Evolutionary conservation across 2,329 filamentous ascomycete genomes (phyloP), one percentile per base, ranked within the genome.

Genomic region (Pseudocercospora vitis): DNA sequence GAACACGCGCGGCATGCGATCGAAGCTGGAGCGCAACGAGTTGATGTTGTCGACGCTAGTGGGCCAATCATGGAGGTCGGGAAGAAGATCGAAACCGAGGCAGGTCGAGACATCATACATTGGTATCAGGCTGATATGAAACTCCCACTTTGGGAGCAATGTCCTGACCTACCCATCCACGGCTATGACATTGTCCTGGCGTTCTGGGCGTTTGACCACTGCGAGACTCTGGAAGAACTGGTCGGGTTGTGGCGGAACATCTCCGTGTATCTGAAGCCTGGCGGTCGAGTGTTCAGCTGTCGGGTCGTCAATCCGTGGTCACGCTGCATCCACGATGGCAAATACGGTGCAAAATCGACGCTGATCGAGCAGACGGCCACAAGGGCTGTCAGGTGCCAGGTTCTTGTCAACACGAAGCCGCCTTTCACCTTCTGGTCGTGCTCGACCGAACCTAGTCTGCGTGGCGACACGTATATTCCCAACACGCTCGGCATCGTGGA

Each of bases 161-260:
- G 58, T 4, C 47, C 55, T 5, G 23, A 48, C 26, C 37, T 59
- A 7, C 50, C 50, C 2, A 29, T 37, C 9, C 48, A 45, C 7
- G 45, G 55, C n/a, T 62, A 62, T 29, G 59, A 62, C 48, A 18
- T 62, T 9, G 53, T 62, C 11, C 50, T 62, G 33, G 54, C 51
- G 8, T 53, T 53, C 7, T 62, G 57, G 53, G 19, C 51, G 7
- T 62, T 59, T 16, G 59, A 58, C 12, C 51, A 57, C 29, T 52
- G 50, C 16, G 51, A 42, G 19, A 52, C 51, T 3, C 50, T 53
- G 28, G 31, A 53, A 3, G 51, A 58, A 11, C 42, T 52, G 9
- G 39, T 50, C n/a, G 49, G 39, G 4, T 53, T 53, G n/a, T 62
- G 55, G 51, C 54, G 40, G 16, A 60, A 62, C 29, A 39, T 55